Evolutionary conservation across 345 rosid species (phyloP).

Genomic region (Euphorbia tirucalli): DNA sequence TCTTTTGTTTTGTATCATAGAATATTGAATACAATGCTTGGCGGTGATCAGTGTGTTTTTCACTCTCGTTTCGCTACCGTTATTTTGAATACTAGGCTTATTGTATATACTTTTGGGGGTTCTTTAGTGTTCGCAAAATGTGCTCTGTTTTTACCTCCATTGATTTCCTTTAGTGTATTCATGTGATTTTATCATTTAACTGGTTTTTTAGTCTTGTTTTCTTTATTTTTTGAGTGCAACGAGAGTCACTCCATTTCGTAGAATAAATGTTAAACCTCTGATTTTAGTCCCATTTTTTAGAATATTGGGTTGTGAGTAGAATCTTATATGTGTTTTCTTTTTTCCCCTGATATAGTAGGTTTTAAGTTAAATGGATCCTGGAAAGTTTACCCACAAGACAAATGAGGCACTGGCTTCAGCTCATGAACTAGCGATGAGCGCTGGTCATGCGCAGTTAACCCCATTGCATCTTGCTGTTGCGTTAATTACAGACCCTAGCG

Average conservation of each 20-base stretch:
- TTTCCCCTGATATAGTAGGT: not conserved
- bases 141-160: no score
- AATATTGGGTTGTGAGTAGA: not conserved
- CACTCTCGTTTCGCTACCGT: no score
- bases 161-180: no score
- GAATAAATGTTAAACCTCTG: not conserved
- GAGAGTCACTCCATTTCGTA: not conserved
- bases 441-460: constrained; percentile 80
- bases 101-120: no score
- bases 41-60: no score
- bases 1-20: not conserved
- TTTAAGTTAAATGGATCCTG: constrained; percentile 64
- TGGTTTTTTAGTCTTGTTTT: not conserved
- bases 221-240: not conserved
- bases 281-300: not conserved
- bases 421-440: constrained; percentile 57
- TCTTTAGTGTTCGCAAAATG: no score
- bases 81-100: no score
- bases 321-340: not conserved
- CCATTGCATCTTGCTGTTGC: constrained; percentile 77
- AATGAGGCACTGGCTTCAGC: constrained; percentile 68
- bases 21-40: not conserved
- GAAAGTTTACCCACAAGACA: constrained; percentile 88
- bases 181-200: not conserved
- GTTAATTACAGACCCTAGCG: constrained; percentile 62